Evolutionary conservation across 2,329 filamentous ascomycete species (phyloP), one percentile per base, ranked within the genome.

Genomic region (Dothiorella sarmentorum): DNA sequence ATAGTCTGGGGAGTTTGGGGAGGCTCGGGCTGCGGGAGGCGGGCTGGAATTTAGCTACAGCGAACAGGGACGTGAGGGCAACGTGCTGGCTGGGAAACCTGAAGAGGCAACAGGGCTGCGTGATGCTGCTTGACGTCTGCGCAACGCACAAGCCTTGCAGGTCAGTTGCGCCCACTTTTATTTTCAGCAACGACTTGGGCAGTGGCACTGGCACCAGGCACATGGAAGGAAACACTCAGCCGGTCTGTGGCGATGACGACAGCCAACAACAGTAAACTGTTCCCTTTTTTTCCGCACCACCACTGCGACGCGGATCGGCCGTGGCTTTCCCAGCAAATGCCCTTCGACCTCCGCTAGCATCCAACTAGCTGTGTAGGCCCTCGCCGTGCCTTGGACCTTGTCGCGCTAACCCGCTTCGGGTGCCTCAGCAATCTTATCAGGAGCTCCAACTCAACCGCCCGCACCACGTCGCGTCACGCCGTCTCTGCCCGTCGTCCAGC

Each of bases 31-130:
- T 20, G 49, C 35, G 35, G 13, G 24, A 53, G 49, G 35, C 33
- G 24, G 49, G 43, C 24, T 27, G 33, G 6, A 40, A 53, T 29
- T 7, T 40, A 40, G 22, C 35, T 38, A n/a, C 35, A 13, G 49
- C 31, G 18, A 31, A n/a, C 24, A 40, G 33, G 18, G 27, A 20
- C 11, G 29, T 9, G 29, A 9, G 9, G 29, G 29, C 29, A 31
- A 17, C 27, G 43, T 24, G 35, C 49, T 53, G 49, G 26, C 49
- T 40, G 22, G 49, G 35, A 40, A 53, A 53, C 33, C 29, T 53
- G 49, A 53, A 42, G 33, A 53, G 49, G 31, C 27, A 47, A 45
- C 40, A 56, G 61, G 61, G 62, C 64, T 47, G 58, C 64, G 15
- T 61, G 37, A 56, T 47, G 40, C 42, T 18, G 24, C 13, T 53